Base-by-base conservation (phyloP, 1,284 basidiomycete species). In the Malassezia yamatoensis region DNA sequence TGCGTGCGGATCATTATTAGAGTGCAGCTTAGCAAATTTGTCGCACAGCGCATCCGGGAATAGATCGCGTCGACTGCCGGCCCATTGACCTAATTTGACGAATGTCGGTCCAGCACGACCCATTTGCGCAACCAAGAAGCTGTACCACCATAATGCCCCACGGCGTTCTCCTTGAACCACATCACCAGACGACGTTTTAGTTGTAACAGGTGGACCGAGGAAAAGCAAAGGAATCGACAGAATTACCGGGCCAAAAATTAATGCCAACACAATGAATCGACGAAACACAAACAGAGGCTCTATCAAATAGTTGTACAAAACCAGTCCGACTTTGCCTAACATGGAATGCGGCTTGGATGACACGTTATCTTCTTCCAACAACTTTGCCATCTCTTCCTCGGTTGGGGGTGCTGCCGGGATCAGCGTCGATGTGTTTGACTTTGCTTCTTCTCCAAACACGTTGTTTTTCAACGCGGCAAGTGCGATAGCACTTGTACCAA, bases 51-150 rank as follows among this genome's bases (percentile, higher is more conserved):
- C 77, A n/a, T 85, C 80, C 1, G 94, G 89, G 77, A 99, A 98
- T 5, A 99, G 79, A 75, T 99, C 94, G 44, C 86, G 85, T 51
- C 94, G 82, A 29, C 90, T 91, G 5, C 87, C 94, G 1, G 94
- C 94, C 94, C 94, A 99, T 81, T 99, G 94, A 1, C 89, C 88
- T 49, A 98, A 82, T 87, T 99, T 99, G 77, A 90, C 90, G 74
- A 98, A 98, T 0, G 90, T 94, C 3, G 94, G 94, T 0, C 94
- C 94, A 5, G 93, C 93, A 10, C 83, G 79, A 76, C 93, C 85
- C 91, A 98, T 96, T 74, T 86, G 86, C 52, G 79, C 78, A 13
- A 93, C 90, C 8, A 99, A 79, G 58, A 90, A 82, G 16, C 81
- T 81, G 75, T 96, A 98, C 94, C 94, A 99, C 90, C 88, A 94